Evolutionary conservation across 1,139 yeast genomes (phyloP).

Genomic region (Blastobotrys apis): DNA sequence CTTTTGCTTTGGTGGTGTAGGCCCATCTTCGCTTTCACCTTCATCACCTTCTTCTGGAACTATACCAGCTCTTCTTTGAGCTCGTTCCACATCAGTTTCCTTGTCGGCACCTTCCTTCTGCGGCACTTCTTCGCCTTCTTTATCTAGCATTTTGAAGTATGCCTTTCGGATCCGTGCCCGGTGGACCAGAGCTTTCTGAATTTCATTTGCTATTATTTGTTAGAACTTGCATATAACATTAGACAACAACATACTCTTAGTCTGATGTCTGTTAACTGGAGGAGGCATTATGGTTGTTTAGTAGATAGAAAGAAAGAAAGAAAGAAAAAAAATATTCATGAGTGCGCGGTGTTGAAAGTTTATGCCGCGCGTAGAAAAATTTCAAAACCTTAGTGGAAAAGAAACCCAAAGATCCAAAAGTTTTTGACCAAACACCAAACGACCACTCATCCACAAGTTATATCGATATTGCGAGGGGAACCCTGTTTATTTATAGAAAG

Average conservation of each 20-base stretch:
- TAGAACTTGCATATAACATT: neutral
- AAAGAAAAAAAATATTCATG: no score
- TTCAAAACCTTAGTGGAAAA: no score
- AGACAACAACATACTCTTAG: neutral
- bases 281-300: no score
- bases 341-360: no score
- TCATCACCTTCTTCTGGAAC: constrained; percentile 43
- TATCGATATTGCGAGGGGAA: no score
- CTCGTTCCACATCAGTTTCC: constrained; percentile 25
- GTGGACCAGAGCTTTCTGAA: constrained; percentile 71
- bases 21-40: constrained; percentile 33
- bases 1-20: constrained; percentile 7
- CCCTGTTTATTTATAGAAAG: no score
- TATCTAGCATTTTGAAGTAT: constrained; percentile 73
- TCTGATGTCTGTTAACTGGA: neutral
- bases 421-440: no score
- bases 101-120: constrained; percentile 18
- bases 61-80: constrained; percentile 19
- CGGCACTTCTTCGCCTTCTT: constrained; percentile 41
- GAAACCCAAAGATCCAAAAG: no score
- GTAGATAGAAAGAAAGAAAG: no score
- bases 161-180: constrained; percentile 79
- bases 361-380: no score
- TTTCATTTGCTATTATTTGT: constrained; percentile 40
- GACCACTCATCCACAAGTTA: no score